Conservation (phyloP, 208 protist species). For the Trypanosoma theileri region DNA sequence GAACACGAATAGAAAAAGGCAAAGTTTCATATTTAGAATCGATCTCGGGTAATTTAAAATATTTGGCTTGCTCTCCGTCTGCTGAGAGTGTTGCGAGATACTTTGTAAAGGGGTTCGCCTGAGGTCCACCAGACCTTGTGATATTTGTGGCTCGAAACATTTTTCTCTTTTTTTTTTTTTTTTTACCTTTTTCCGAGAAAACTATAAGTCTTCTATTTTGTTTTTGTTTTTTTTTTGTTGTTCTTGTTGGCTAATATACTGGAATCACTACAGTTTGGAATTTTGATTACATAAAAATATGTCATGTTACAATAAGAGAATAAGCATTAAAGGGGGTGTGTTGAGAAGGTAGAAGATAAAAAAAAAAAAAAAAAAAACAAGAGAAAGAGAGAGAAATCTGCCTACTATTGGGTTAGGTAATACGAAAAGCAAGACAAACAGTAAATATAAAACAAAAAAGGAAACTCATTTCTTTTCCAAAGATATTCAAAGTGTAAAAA, state of each 20-base stretch:
- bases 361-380: too few relatives aligned
- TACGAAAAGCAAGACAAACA: too few relatives aligned
- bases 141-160: conserved; percentile 60
- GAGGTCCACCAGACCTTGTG: conserved; percentile 32
- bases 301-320: too few relatives aligned
- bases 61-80: conserved; percentile 56
- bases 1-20: conserved; percentile 95
- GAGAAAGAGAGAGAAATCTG: too few relatives aligned
- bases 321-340: too few relatives aligned
- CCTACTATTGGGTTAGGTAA: too few relatives aligned
- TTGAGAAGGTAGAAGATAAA: too few relatives aligned
- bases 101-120: conserved; percentile 79
- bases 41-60: conserved; percentile 88
- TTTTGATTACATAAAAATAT: too few relatives aligned
- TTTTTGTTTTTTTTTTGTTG: conserved; percentile 5
- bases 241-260: not conserved
- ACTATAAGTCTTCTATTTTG: not conserved
- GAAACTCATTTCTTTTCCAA: too few relatives aligned
- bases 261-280: too few relatives aligned
- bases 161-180: conserved; percentile 6
- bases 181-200: conserved; percentile 3
- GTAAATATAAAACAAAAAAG: too few relatives aligned
- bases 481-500: too few relatives aligned
- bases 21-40: conserved; percentile 80
- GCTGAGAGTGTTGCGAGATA: conserved; percentile 58